Evolutionary conservation across 1,139 yeast genomes (phyloP), one percentile per base, ranked within the genome.

Genomic region (Debaryomyces sp.): DNA sequence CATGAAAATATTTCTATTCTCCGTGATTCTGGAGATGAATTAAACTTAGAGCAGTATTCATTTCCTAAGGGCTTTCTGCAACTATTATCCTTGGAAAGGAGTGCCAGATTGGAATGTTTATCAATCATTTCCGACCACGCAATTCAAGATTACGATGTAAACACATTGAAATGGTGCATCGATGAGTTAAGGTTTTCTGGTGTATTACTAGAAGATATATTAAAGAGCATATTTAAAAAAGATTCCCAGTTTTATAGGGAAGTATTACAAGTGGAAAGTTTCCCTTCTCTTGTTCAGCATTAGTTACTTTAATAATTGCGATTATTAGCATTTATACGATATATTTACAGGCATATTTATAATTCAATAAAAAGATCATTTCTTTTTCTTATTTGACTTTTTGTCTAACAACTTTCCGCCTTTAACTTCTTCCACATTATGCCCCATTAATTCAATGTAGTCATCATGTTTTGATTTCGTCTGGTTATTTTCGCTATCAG

Each of bases 321-420:
- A 36, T 21, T 35, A 18, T 12, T 13, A 29, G 23, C 43, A 23
- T 41, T 37, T 46, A 47, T 55, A 50, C 50, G 48, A 53, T 34
- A 55, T 63, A 61, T 60, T 55, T 54, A 58, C 54, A 53, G 48
- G 47, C 46, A 23, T 36, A 34, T 35, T 35, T 35, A 21, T 35
- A 41, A 42, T 27, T 23, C 29, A 36, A 47, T 39, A 18, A 15
- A 18, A 40, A 36, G 47, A 45, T 57, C 60, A 55, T 58, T 61
- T 59, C 63, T 64, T 67, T 55, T 64, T 70, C 46, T 65, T 65
- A 49, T 62, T 60, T 30, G 58, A 66, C 66, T 78, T 83, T 70
- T 77, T 82, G 62, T 80, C 81, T 40, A 71, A 78, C 50, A 82
- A 75, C 54, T 82, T 71, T 60, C 85, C 86, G 57, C 90, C 90